Percentiles rank a stretch among this genome's conserved stretches.
phyloP scores from a whole-genome alignment of 768 basidiomycete genomes.

The Hygrophorus russula region DNA sequence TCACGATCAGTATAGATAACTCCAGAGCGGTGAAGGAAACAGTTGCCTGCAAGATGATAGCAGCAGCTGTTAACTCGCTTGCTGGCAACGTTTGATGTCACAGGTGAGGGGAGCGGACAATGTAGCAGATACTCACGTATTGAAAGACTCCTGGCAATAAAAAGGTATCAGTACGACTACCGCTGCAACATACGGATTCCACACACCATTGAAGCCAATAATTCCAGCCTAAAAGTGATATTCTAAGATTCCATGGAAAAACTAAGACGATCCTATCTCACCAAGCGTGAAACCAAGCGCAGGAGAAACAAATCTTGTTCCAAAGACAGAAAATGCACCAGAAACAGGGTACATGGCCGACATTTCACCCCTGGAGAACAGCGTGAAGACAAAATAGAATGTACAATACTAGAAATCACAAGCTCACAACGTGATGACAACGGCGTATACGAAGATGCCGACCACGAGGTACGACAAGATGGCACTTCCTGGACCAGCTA shows the following conservation, averaged over 20 bases:
- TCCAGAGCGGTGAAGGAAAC: conserved; percentile 11
- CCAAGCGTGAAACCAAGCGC: conserved; percentile 50
- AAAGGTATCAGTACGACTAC: too few relatives aligned
- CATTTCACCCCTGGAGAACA: conserved; percentile 46
- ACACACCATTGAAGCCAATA: too few relatives aligned
- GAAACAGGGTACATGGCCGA: conserved; percentile 51
- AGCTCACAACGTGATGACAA: conserved; percentile 45
- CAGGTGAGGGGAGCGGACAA: conserved; percentile 5
- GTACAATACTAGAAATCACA: background rate
- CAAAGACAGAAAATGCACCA: conserved; percentile 49
- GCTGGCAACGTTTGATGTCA: conserved; percentile 19
- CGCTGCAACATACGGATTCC: too few relatives aligned
- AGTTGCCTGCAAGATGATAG: conserved; percentile 31
- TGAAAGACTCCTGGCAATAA: too few relatives aligned
- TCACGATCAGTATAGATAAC: background rate
- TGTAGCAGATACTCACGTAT: too few relatives aligned
- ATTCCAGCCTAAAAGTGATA: too few relatives aligned
- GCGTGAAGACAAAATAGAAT: background rate
- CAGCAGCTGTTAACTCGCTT: conserved; percentile 48
- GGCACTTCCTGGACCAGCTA: conserved; percentile 53
- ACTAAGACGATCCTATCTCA: conserved; percentile 17
- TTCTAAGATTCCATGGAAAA: too few relatives aligned
- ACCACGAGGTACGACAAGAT: conserved; percentile 49
- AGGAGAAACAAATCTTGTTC: conserved; percentile 46
- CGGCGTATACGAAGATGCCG: conserved; percentile 47